Evolutionary conservation across 169 alveolate species (phyloP), one percentile per base, ranked within the genome.

Genomic region (Plasmodium chabaudi): DNA sequence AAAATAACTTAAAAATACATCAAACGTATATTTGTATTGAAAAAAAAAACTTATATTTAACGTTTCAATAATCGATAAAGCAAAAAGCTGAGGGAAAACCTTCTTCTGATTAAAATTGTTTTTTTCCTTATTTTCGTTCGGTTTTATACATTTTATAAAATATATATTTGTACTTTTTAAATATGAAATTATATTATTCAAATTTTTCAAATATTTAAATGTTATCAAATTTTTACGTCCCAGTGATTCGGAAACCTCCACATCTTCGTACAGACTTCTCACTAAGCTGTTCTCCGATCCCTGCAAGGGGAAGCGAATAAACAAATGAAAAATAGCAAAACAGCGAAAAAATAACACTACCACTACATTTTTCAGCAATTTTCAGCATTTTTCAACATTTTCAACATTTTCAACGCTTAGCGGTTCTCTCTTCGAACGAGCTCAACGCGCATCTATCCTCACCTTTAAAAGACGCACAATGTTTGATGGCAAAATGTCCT

Each of bases 11-110:
- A 86, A 63, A 49, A 86, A 86, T n/a, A 72, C 56, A 57, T 72
- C 64, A 86, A 69, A 86, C 9, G 74, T 86, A 55, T 70, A 69
- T 19, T 70, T 86, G 17, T 86, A 86, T 47, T 68, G 87, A 86
- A 69, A 86, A 47, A 68, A 68, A 69, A 42, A 86, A 69, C 61
- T 63, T 63, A 86, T 69, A 19, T 69, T 70, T 70, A 86, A 57
- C 10, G 91, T 70, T 86, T 86, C 91, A 23, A 86, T 23, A 57
- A 86, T 86, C 42, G 91, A 86, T 64, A 86, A 86, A 51, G 91
- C n/a, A 53, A 69, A 70, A 12, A 86, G 44, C 23, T 86, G 91
- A 51, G 87, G 86, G 10, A 69, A 86, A 69, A 86, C 77, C 61
- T 86, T 86, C 23, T 49, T 68, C 63, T 47, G 74, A 57, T 70